Evolutionary conservation across 139 green algal genomes (phyloP).

Genomic region (Haematococcus lacustris): DNA sequence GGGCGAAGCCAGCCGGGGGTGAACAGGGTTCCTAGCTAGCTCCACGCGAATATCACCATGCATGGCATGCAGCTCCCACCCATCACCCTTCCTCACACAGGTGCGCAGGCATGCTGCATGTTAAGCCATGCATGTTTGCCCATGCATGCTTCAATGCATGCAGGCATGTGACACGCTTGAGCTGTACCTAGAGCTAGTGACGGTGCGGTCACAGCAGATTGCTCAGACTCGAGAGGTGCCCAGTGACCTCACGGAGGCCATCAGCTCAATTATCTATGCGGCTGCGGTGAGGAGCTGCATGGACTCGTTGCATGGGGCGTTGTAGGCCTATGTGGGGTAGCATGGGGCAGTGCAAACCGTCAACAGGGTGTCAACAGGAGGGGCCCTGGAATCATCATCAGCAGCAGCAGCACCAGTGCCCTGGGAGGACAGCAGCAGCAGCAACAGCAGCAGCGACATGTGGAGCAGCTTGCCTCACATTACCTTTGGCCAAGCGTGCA

Average conservation of each 20-base stretch:
- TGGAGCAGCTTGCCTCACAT: neutral
- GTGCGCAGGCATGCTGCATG: no score
- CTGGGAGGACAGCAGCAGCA: neutral
- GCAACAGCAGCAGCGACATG: neutral
- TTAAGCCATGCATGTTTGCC: no score
- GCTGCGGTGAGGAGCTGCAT: constrained; percentile 17
- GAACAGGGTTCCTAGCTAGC: no score
- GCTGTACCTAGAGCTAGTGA: constrained; percentile 85
- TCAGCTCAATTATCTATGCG: constrained; percentile 51
- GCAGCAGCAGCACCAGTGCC: neutral
- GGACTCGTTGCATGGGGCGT: neutral
- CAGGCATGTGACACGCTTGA: constrained; percentile 82
- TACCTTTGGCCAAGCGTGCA: neutral
- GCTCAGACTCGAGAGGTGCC: constrained; percentile 65
- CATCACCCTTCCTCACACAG: no score
- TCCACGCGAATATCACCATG: no score
- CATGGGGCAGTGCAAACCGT: neutral
- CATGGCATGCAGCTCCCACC: no score
- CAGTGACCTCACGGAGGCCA: constrained; percentile 65
- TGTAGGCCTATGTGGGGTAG: neutral
- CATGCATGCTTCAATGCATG: no score
- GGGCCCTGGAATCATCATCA: neutral
- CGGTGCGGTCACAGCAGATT: constrained; percentile 67
- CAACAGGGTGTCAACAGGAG: no score
- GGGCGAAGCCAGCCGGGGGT: no score